Evolutionary conservation across 2,329 filamentous ascomycete species (phyloP).

Genomic region (Diaporthe aspalathi): DNA sequence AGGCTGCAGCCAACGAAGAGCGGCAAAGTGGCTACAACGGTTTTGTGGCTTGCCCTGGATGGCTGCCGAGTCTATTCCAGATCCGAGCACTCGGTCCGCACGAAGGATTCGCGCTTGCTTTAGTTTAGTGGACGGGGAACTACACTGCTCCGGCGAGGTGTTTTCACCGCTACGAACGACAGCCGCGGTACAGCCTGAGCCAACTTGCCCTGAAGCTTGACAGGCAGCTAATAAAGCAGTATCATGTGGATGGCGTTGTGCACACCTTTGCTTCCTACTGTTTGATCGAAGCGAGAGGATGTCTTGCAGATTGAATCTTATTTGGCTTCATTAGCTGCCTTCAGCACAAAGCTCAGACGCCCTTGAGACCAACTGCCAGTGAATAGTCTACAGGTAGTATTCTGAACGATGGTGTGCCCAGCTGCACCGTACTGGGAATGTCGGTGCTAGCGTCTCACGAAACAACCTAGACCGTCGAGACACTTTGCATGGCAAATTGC

Average conservation of each 20-base stretch:
- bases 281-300: neutral
- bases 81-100: slow-evolving; percentile 12
- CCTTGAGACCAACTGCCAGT: neutral
- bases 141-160: neutral
- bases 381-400: too few species aligned
- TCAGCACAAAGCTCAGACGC: neutral
- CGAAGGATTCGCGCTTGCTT: slow-evolving; percentile 21
- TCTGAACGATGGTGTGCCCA: neutral
- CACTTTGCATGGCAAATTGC: slow-evolving; percentile 4
- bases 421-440: neutral
- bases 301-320: too few species aligned
- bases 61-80: slow-evolving; percentile 16
- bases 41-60: neutral
- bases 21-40: neutral
- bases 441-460: neutral
- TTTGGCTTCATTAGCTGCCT: too few species aligned
- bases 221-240: neutral
- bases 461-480: neutral
- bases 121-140: neutral
- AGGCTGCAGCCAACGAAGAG: slow-evolving; percentile 18
- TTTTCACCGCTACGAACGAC: neutral
- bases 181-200: neutral
- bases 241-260: neutral
- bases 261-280: too few species aligned
- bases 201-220: neutral